Evolutionary conservation across 805 yeast species (phyloP), one percentile per base, ranked within the genome.

Genomic region (Saccharomycopsis malanga): DNA sequence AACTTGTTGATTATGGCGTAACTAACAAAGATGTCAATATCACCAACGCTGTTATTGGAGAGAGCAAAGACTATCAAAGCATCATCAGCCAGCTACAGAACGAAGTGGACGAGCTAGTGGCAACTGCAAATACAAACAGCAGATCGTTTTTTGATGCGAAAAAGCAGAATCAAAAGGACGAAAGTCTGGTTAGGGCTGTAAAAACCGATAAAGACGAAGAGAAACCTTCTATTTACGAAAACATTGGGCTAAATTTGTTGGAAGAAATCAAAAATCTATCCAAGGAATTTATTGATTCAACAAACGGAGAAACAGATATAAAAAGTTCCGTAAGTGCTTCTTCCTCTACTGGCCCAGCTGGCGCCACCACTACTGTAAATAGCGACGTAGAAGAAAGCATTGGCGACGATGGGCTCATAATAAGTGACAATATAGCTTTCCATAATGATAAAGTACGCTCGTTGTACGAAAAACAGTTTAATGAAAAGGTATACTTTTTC

Each of bases 231-330:
- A n/a, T n/a, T 38, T 20, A 18, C 18, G 14, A 35, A 35, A 18
- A 10, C 12, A 9, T 38, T 6, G 14, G 17, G n/a, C 21, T 44
- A 2, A 27, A 44, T 21, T 21, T 44, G 5, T 21, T 44, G 17
- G 36, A 37, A 37, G 42, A 37, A 21, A 44, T 44, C 2, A 30
- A 38, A 18, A 44, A 44, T 22, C 30, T 44, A 29, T 37, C 42
- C 6, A 37, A 44, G 20, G 47, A 44, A 17, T 44, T 44, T 20
- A 34, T 34, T 10, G 17, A 9, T n/a, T 6, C 18, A 9, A n/a
- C 6, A 6, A 10, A 9, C 17, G 17, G 6, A 5, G 30, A 27
- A 27, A n/a, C n/a, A n/a, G n/a, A n/a, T n/a, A n/a, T n/a, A n/a
- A 27, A 27, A 27, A 12, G 12, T 9, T 7, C 30, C 7, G 30